Percentiles rank a stretch among this genome's conserved stretches.
phyloP scores from a whole-genome alignment of 257 asterid genomes.

The Przewalskia tangutica region DNA sequence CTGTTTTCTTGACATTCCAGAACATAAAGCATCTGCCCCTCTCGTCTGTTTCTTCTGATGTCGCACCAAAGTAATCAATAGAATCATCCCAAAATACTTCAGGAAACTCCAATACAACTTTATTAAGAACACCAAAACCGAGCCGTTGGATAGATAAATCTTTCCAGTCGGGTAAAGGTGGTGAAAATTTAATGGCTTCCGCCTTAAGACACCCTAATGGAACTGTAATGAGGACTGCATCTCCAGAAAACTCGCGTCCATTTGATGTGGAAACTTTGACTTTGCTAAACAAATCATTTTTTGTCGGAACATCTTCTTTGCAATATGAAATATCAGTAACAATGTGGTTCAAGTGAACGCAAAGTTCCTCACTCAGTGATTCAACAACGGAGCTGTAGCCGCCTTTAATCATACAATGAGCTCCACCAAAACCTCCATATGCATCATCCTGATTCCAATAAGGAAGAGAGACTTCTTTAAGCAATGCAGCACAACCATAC shows the following conservation, averaged over 20 bases:
- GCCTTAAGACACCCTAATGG: constrained; percentile 98
- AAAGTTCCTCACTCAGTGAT: constrained; percentile 72
- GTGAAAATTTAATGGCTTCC: constrained; percentile 73
- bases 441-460: constrained; percentile 96
- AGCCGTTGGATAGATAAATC: constrained; percentile 64
- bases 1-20: constrained; percentile 99
- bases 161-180: constrained; percentile 89
- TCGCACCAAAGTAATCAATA: constrained; percentile 93
- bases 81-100: constrained; percentile 96
- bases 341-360: constrained; percentile 59
- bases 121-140: constrained; percentile 95
- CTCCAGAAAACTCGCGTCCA: constrained; percentile 81
- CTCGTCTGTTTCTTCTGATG: constrained; percentile 72
- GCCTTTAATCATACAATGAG: constrained; percentile 99
- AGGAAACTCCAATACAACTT: constrained; percentile 86
- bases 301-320: constrained; percentile 22
- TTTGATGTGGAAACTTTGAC: constrained; percentile 65
- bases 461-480: constrained; percentile 89
- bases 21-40: constrained; percentile 98
- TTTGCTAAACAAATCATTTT: constrained; percentile 30
- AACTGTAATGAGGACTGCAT: constrained; percentile 85
- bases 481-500: constrained; percentile 96
- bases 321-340: constrained; percentile 61
- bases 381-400: constrained; percentile 90
- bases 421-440: constrained; percentile 99